These are phyloP conservation scores for Jackrogersella multiformis DNA, from an alignment of 495 filamentous ascomycete genomes.

Conservation along the genomic window DNA sequence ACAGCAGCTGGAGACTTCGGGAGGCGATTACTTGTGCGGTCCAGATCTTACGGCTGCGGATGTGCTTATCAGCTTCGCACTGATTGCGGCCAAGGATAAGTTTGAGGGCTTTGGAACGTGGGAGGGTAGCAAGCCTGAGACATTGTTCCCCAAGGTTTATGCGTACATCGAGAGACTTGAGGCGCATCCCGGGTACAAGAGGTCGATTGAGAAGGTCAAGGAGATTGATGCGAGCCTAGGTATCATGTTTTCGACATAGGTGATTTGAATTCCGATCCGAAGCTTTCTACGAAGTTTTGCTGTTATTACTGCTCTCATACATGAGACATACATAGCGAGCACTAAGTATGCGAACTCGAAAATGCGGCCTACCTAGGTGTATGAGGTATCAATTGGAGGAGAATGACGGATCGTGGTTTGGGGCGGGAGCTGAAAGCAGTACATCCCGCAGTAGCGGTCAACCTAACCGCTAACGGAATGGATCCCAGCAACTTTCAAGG, in stretches of 20 bases:
- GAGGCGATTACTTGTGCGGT: slow-evolving; percentile 77
- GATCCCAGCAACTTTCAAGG: background rate
- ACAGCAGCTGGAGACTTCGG: slow-evolving; percentile 69
- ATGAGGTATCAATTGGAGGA: slow-evolving; percentile 8
- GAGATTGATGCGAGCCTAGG: slow-evolving; percentile 63
- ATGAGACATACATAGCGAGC: background rate
- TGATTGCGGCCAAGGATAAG: slow-evolving; percentile 66
- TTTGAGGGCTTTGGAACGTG: slow-evolving; percentile 59
- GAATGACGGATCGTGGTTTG: slow-evolving; percentile 6
- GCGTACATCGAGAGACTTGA: slow-evolving; percentile 72
- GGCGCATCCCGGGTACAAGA: slow-evolving; percentile 67
- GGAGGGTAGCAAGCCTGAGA: slow-evolving; percentile 34
- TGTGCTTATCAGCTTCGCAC: slow-evolving; percentile 79
- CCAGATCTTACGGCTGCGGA: slow-evolving; percentile 78
- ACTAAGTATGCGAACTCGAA: background rate
- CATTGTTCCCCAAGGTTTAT: slow-evolving; percentile 57
- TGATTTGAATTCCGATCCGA: slow-evolving; percentile 5
- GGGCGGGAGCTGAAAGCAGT: slow-evolving; percentile 14
- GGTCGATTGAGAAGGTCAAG: slow-evolving; percentile 65
- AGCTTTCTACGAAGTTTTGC: background rate
- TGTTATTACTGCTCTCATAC: background rate
- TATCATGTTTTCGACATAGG: slow-evolving; percentile 27
- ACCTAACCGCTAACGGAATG: too few species aligned
- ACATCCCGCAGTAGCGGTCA: slow-evolving; percentile 30
- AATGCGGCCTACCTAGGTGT: background rate